Evolutionary conservation across 1,284 basidiomycete species (phyloP).

Genomic region (Paramarasmius palmivorus): DNA sequence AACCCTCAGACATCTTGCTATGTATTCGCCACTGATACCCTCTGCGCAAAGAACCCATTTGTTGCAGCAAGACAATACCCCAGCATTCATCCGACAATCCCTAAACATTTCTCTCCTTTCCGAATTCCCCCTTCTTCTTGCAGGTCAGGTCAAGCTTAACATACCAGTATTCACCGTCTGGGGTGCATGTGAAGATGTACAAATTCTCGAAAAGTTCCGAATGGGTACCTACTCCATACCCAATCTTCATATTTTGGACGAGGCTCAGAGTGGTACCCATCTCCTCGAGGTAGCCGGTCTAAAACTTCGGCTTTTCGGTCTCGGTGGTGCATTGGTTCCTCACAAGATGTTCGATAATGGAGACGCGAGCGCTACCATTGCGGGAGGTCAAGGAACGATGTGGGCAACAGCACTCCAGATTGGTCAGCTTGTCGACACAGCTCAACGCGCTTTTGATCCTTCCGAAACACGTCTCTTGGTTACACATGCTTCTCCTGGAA

Average conservation of each 20-base stretch:
- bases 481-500: slow-evolving; percentile 90
- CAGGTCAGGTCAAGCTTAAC: slow-evolving; percentile 84
- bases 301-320: slow-evolving; percentile 89
- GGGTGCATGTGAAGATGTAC: slow-evolving; percentile 97
- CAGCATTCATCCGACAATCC: slow-evolving; percentile 62
- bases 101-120: slow-evolving; percentile 79
- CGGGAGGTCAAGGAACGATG: slow-evolving; percentile 97
- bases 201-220: slow-evolving; percentile 91
- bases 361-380: slow-evolving; percentile 92
- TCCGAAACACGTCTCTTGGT: slow-evolving; percentile 93
- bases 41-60: slow-evolving; percentile 81
- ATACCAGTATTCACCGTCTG: slow-evolving; percentile 96
- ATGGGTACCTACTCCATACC: slow-evolving; percentile 79
- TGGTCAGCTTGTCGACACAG: slow-evolving; percentile 96
- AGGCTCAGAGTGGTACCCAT: slow-evolving; percentile 79
- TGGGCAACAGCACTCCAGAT: slow-evolving; percentile 99
- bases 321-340: slow-evolving; percentile 93
- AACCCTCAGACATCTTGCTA: slow-evolving; percentile 92
- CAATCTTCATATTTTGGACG: slow-evolving; percentile 91
- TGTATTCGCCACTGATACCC: slow-evolving; percentile 96
- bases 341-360: slow-evolving; percentile 99
- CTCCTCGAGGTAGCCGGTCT: slow-evolving; percentile 91
- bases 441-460: slow-evolving; percentile 90
- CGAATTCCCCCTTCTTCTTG: slow-evolving; percentile 91
- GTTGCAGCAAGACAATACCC: slow-evolving; percentile 64